Evolutionary conservation across 2,329 filamentous ascomycete species (phyloP), one percentile per base, ranked within the genome.

Genomic region (Davidsoniella eucalypti): DNA sequence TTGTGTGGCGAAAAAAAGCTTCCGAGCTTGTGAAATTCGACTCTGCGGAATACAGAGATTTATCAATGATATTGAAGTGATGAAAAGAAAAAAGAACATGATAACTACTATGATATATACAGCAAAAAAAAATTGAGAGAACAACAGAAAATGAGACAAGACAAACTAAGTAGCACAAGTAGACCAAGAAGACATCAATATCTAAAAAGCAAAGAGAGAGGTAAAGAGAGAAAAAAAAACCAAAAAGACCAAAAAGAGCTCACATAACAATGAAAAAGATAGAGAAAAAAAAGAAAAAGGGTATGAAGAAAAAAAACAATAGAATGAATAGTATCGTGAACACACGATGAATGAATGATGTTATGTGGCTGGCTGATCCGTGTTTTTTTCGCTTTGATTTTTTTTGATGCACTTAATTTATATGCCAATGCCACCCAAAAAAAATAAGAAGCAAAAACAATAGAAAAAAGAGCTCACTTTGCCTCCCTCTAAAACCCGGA

Each of bases 111-210:
- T 33, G 33, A 33, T 39, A 47, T 44, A 21, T 40, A 50, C 26
- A 50, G 37, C 16, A 47, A 36, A 16, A 37, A 36, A n/a, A 18
- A 18, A 43, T 6, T 12, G 9, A 25, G 1, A 43, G 40, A 6
- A 12, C n/a, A 47, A 9, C 25, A 46, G 17, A 38, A 45, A 33
- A 40, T 12, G n/a, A 47, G 37, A 37, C 8, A 23, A 51, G 29
- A 38, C 23, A 47, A 39, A 25, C 10, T 5, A 44, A 41, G 6
- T 42, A 45, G 17, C 16, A 29, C 21, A 29, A 41, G 48, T 38
- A 52, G 21, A 51, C 14, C 21, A 29, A 41, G 48, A 37, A 52
- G 21, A 51, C 14, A 46, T 42, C 5, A 25, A 23, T 46, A 14
- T 17, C 17, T 18, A 33, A 16, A 48, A 43, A 48, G 38, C 23